Evolutionary conservation across 805 yeast genomes (phyloP).

Genomic region (Kodamaea lidongshanica): DNA sequence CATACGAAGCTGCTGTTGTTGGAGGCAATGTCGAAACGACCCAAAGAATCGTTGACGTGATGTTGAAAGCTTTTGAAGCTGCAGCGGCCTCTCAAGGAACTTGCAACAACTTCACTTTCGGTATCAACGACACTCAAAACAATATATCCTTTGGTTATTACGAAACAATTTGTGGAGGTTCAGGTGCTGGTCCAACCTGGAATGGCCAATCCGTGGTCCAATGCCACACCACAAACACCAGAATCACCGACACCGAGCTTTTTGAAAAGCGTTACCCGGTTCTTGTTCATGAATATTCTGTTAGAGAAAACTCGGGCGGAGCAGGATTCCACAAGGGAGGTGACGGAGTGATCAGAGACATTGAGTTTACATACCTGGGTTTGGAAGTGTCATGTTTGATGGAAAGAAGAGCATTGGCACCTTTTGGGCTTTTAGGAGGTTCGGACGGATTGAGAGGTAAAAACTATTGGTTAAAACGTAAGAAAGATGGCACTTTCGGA

Average conservation of each 20-base stretch:
- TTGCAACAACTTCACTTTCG: constrained; percentile 91
- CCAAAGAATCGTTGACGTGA: constrained; percentile 86
- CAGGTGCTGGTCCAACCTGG: constrained; percentile 88
- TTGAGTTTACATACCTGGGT: constrained; percentile 53
- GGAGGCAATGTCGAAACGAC: constrained; percentile 91
- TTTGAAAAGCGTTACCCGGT: constrained; percentile 88
- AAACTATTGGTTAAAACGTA: constrained; percentile 29
- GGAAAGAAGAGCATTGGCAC: constrained; percentile 79
- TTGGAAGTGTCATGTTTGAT: constrained; percentile 70
- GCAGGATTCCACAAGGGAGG: constrained; percentile 70
- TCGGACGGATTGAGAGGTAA: constrained; percentile 64
- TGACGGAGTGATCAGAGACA: constrained; percentile 77
- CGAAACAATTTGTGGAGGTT: constrained; percentile 94
- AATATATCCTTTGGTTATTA: constrained; percentile 78
- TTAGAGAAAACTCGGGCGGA: constrained; percentile 78
- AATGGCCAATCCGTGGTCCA: constrained; percentile 86
- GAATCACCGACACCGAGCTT: constrained; percentile 87
- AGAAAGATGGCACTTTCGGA: constrained; percentile 12
- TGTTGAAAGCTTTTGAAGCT: constrained; percentile 77
- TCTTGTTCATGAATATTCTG: constrained; percentile 60
- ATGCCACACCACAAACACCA: constrained; percentile 89
- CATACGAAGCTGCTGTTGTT: constrained; percentile 84
- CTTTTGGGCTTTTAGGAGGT: constrained; percentile 86
- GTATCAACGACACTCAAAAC: constrained; percentile 55
- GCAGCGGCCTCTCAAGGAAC: constrained; percentile 97